phyloP scores from a whole-genome alignment of 768 basidiomycete species.

The Gloeopeniophorella convolvens region DNA sequence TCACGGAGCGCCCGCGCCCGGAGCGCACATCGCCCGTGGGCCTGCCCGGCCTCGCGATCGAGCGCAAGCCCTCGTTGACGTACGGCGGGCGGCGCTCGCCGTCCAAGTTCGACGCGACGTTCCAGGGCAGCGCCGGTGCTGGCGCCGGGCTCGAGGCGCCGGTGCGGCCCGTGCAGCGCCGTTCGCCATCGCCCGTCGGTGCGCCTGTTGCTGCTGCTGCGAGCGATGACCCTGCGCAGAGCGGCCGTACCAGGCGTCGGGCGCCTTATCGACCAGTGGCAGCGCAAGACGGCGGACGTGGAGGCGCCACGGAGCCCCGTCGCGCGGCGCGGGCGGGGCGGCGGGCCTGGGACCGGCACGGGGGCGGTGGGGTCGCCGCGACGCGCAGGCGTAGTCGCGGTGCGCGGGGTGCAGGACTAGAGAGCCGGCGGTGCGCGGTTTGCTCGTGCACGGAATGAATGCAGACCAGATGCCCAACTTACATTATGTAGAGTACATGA shows the following conservation, averaged over 20 bases:
- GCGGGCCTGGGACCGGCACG: background rate
- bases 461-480: no score
- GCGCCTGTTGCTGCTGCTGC: background rate
- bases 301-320: conserved; percentile 34
- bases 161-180: background rate
- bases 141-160: conserved; percentile 2
- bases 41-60: conserved; percentile 16
- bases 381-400: conserved; percentile 14
- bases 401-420: conserved; percentile 13
- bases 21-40: conserved; percentile 18
- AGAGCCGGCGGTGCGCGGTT: no score
- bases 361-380: conserved; percentile 10
- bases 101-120: background rate
- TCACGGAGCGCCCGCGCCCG: conserved; percentile 24
- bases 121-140: background rate
- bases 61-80: conserved; percentile 5
- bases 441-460: no score
- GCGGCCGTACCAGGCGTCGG: conserved; percentile 78
- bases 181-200: background rate
- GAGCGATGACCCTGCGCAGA: conserved; percentile 54
- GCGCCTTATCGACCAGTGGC: conserved; percentile 83
- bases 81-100: conserved; percentile 16
- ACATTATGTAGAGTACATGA: no score
- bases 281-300: conserved; percentile 64
- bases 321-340: conserved; percentile 31